Conservation (phyloP, 192 early-diverging fungal species). For the Coemansia sp. region DNA sequence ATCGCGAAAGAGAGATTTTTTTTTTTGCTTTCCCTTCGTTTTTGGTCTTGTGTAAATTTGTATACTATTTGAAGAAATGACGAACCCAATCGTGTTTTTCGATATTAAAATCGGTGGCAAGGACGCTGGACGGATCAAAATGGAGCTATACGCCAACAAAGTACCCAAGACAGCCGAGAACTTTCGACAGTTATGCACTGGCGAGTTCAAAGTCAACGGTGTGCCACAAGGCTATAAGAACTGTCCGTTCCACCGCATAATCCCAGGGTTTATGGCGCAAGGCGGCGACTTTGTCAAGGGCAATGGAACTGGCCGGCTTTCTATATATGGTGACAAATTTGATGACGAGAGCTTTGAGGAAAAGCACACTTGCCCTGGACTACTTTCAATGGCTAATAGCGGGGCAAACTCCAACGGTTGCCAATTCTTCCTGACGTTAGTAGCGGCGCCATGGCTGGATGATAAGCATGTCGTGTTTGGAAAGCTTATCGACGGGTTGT, state of each 20-base stretch:
- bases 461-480: slow-evolving; percentile 67
- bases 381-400: slow-evolving; percentile 92
- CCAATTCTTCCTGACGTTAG: slow-evolving; percentile 89
- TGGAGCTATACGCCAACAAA: slow-evolving; percentile 71
- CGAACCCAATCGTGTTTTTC: slow-evolving; percentile 68
- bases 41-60: neutral
- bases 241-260: slow-evolving; percentile 77
- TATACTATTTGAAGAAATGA: slow-evolving; percentile 17
- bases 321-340: slow-evolving; percentile 86
- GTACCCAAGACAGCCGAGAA: slow-evolving; percentile 75
- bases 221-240: slow-evolving; percentile 82
- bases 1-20: neutral
- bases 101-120: slow-evolving; percentile 85
- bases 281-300: slow-evolving; percentile 79
- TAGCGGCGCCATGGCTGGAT: slow-evolving; percentile 75
- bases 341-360: slow-evolving; percentile 82
- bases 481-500: slow-evolving; percentile 62
- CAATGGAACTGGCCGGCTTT: slow-evolving; percentile 75
- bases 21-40: neutral
- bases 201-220: slow-evolving; percentile 63
- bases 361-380: slow-evolving; percentile 77
- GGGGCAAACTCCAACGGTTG: slow-evolving; percentile 84
- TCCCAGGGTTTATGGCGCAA: slow-evolving; percentile 94
- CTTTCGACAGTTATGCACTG: slow-evolving; percentile 87
- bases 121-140: slow-evolving; percentile 70